A percentile compares a stretch with the other conserved stretches of the same genome.
Conservation (phyloP, 805 yeast genomes). For the Candida pseudoglaebosa region DNA sequence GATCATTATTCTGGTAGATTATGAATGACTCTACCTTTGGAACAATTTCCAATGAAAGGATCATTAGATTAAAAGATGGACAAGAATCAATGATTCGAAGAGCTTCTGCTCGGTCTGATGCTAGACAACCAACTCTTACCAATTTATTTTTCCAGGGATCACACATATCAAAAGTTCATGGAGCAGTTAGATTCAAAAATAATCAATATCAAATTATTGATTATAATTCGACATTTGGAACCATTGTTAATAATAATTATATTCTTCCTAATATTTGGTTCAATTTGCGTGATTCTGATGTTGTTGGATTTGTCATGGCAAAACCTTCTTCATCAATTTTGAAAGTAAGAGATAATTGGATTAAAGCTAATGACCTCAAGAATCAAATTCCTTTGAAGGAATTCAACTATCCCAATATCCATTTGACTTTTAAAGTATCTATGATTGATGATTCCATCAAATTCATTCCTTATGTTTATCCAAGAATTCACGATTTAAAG, state of each 20-base stretch:
- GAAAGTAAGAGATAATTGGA: constrained; percentile 9
- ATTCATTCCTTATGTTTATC: constrained; percentile 10
- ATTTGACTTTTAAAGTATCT: constrained; percentile 15
- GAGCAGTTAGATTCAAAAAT: constrained; percentile 17
- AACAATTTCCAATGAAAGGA: constrained; percentile 6
- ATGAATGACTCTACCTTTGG: neutral
- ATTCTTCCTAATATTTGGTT: constrained; percentile 18
- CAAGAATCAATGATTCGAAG: constrained; percentile 18
- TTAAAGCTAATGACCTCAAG: constrained; percentile 7
- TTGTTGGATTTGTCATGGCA: constrained; percentile 32
- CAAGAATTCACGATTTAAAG: constrained; percentile 1
- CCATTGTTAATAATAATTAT: constrained; percentile 25
- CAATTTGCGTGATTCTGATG: constrained; percentile 21
- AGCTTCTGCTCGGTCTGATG: constrained; percentile 27
- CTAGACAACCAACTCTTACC: constrained; percentile 20
- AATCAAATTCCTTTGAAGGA: constrained; percentile 14
- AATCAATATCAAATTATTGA: constrained; percentile 25
- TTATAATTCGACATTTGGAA: constrained; percentile 35
- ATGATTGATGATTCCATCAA: constrained; percentile 12
- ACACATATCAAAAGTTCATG: constrained; percentile 39
- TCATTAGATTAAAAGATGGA: constrained; percentile 12
- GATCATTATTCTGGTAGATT: too few species aligned
- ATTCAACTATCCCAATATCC: constrained; percentile 20
- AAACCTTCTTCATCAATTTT: constrained; percentile 23
- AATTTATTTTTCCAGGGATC: constrained; percentile 31